These are phyloP conservation scores for Phytophthora crassamura DNA, from an alignment of 352 stramenopile genomes.

Conservation along the genomic window DNA sequence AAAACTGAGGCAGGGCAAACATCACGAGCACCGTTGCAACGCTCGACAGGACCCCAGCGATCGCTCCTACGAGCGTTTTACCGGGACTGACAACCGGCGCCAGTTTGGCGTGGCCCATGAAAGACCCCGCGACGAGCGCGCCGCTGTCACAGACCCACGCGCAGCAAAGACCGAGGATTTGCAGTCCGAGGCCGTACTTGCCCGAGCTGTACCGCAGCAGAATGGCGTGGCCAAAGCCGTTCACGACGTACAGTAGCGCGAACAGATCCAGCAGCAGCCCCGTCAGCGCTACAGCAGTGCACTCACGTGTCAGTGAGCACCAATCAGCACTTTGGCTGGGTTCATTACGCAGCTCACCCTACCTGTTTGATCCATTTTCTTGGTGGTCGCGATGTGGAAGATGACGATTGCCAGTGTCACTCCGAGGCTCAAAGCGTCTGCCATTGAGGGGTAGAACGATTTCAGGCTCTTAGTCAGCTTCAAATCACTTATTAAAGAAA, in stretches of 20 bases:
- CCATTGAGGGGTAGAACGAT: constrained; percentile 1
- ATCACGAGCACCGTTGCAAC: constrained; percentile 54
- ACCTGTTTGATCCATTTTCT: constrained; percentile 53
- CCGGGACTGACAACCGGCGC: constrained; percentile 70
- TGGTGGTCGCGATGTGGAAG: constrained; percentile 48
- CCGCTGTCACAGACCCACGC: constrained; percentile 77
- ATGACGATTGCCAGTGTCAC: constrained; percentile 38
- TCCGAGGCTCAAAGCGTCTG: constrained; percentile 46
- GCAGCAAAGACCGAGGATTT: constrained; percentile 66
- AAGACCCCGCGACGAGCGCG: constrained; percentile 60
- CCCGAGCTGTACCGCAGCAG: constrained; percentile 55
- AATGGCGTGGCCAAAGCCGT: constrained; percentile 67
- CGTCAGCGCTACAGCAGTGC: constrained; percentile 24
- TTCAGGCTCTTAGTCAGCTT: constrained; percentile 3
- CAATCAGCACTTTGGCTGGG: not conserved
- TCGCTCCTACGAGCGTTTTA: constrained; percentile 66
- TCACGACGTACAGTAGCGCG: constrained; percentile 65
- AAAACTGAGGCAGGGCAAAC: constrained; percentile 40
- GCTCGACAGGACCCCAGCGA: constrained; percentile 61
- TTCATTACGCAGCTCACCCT: not conserved
- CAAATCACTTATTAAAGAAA: not conserved
- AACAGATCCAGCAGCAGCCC: constrained; percentile 63
- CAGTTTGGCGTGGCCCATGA: constrained; percentile 66
- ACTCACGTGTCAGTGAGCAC: constrained; percentile 8
- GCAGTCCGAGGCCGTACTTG: constrained; percentile 60